Evolutionary conservation across 805 yeast genomes (phyloP).

Genomic region (Alloascoidea hylecoeti): DNA sequence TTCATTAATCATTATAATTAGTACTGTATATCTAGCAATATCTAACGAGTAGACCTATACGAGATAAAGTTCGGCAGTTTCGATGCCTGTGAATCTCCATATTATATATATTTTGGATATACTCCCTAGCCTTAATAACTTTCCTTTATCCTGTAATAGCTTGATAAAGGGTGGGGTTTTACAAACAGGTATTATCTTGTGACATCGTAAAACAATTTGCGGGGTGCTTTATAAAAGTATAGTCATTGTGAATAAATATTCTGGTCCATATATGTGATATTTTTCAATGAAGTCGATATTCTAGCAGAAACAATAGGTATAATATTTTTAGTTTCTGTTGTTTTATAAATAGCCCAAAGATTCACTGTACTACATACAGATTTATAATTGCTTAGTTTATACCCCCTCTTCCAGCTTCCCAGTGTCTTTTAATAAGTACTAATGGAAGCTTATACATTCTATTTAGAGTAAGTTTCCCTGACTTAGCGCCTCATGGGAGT

Average conservation of each 20-base stretch:
- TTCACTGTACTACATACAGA: no score
- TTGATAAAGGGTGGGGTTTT: constrained; percentile 63
- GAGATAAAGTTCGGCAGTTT: no score
- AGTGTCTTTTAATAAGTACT: no score
- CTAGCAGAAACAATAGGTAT: constrained; percentile 88
- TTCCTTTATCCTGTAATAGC: constrained; percentile 59
- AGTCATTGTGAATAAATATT: constrained; percentile 74
- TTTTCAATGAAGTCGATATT: constrained; percentile 67
- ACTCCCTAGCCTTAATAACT: constrained; percentile 67
- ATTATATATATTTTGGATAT: constrained; percentile 87
- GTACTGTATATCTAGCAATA: no score
- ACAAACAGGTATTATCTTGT: constrained; percentile 73
- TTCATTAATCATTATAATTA: no score
- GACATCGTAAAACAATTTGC: constrained; percentile 68
- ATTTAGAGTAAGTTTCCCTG: no score
- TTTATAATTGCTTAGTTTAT: no score
- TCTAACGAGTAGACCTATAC: no score
- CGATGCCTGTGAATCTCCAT: constrained; percentile 73
- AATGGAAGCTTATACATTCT: no score
- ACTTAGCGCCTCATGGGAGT: no score
- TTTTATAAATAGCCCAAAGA: no score
- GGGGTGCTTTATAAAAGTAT: constrained; percentile 64
- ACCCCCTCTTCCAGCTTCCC: no score
- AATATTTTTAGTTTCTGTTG: constrained; percentile 42
- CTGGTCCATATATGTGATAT: constrained; percentile 82